Conservation (phyloP, 495 filamentous ascomycete genomes). For the Penicillium odoratum region DNA sequence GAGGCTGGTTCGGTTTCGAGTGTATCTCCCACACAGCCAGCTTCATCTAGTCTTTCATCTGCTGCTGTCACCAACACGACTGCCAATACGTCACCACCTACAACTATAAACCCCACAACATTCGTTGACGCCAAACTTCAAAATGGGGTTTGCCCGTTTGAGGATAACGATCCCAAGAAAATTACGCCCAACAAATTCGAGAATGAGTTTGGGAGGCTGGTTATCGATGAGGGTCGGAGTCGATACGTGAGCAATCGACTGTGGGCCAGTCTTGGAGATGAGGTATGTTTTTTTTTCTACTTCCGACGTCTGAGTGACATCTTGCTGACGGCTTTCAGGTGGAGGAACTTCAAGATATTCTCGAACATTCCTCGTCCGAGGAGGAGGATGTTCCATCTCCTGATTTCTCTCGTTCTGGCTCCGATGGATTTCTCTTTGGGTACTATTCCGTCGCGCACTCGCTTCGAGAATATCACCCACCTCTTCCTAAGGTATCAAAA, state of each 20-base stretch:
- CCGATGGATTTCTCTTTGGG: slow-evolving; percentile 68
- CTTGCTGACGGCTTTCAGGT: slow-evolving; percentile 47
- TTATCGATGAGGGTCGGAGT: slow-evolving; percentile 77
- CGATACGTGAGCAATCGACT: slow-evolving; percentile 87
- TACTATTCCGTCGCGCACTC: slow-evolving; percentile 59
- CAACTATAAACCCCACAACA: slow-evolving; percentile 8
- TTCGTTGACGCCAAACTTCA: slow-evolving; percentile 10
- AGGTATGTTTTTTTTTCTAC: slow-evolving; percentile 51
- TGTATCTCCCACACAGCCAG: slow-evolving; percentile 9
- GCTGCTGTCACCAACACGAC: slow-evolving; percentile 4
- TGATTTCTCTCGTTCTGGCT: slow-evolving; percentile 48
- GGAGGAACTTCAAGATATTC: slow-evolving; percentile 69
- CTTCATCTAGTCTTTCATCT: not conserved
- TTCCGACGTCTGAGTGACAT: not conserved
- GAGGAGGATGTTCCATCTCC: slow-evolving; percentile 63
- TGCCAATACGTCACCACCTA: slow-evolving; percentile 1
- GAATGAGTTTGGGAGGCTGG: slow-evolving; percentile 75
- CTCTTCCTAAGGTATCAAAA: slow-evolving; percentile 60
- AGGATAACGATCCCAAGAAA: slow-evolving; percentile 29
- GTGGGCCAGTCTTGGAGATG: slow-evolving; percentile 85
- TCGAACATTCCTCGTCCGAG: slow-evolving; percentile 63
- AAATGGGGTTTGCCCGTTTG: slow-evolving; percentile 28
- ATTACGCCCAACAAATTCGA: slow-evolving; percentile 43
- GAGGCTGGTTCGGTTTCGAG: slow-evolving; percentile 12
- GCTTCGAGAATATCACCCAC: slow-evolving; percentile 51